Evolutionary conservation across 176 grass and related monocot species (phyloP).

Genomic region (Triticum timopheevii): DNA sequence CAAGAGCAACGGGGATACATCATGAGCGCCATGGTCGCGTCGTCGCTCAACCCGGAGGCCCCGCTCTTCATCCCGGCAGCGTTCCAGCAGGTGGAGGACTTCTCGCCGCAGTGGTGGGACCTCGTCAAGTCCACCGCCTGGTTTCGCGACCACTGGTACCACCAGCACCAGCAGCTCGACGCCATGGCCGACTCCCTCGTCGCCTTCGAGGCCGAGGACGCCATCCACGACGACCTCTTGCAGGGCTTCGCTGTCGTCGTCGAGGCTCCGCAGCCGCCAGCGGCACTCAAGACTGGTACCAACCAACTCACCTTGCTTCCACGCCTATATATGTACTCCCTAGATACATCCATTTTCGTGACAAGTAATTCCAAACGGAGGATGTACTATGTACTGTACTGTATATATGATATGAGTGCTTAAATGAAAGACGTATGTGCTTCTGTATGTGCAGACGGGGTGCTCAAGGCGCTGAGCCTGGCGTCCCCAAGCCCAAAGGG

Average conservation of each 20-base stretch:
- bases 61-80: conserved; percentile 74
- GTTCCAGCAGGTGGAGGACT: conserved; percentile 72
- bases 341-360: too few relatives aligned
- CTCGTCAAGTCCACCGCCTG: conserved; percentile 71
- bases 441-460: conserved; percentile 5
- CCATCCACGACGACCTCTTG: too few relatives aligned
- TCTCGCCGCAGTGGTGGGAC: conserved; percentile 97
- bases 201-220: neutral
- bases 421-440: neutral
- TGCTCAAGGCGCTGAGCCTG: conserved; percentile 45
- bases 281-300: conserved; percentile 26
- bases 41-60: conserved; percentile 76
- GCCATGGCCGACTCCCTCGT: conserved; percentile 36
- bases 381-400: too few relatives aligned
- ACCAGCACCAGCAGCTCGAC: conserved; percentile 49
- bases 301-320: neutral
- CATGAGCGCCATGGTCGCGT: conserved; percentile 48
- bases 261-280: neutral
- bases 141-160: conserved; percentile 91
- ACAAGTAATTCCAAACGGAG: too few relatives aligned
- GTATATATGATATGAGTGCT: too few relatives aligned
- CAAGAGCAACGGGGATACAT: neutral
- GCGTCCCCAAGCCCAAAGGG: conserved; percentile 17
- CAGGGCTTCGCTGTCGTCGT: neutral
- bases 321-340: too few relatives aligned